These are phyloP conservation scores for Fomitopsis betulina DNA, from an alignment of 1,284 basidiomycete genomes.

Conservation along the genomic window DNA sequence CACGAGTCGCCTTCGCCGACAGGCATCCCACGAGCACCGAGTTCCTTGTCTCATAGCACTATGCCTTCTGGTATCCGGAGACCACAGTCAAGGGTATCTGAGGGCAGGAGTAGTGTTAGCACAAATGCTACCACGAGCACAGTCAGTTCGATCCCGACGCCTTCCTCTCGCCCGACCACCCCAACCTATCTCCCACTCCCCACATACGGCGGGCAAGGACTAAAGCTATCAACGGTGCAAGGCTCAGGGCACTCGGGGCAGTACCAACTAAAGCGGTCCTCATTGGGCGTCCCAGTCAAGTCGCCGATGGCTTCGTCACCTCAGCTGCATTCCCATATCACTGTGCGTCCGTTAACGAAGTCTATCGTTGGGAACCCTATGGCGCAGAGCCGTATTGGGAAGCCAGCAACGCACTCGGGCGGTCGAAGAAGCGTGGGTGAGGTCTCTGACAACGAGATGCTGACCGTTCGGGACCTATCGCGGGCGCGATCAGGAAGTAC, in stretches of 20 bases:
- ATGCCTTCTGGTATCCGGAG: slow-evolving; percentile 43
- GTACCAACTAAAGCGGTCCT: slow-evolving; percentile 52
- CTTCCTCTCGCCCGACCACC: slow-evolving; percentile 67
- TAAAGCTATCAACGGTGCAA: slow-evolving; percentile 58
- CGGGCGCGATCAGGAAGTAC: slow-evolving; percentile 22
- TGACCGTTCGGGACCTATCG: slow-evolving; percentile 13
- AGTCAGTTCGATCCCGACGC: slow-evolving; percentile 53
- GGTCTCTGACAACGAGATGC: slow-evolving; percentile 18
- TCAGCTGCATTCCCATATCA: slow-evolving; percentile 42
- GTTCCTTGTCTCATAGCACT: slow-evolving; percentile 35
- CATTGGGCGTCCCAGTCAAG: slow-evolving; percentile 40
- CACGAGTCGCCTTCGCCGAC: slow-evolving; percentile 29
- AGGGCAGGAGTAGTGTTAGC: slow-evolving; percentile 43
- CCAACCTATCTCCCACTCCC: slow-evolving; percentile 72
- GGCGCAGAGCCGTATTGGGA: slow-evolving; percentile 61
- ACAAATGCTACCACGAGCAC: slow-evolving; percentile 43
- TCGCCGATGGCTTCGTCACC: slow-evolving; percentile 20
- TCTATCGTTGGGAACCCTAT: slow-evolving; percentile 37
- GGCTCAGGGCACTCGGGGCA: slow-evolving; percentile 35
- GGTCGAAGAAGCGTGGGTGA: slow-evolving; percentile 47
- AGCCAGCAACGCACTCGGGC: slow-evolving; percentile 38
- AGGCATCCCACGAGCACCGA: slow-evolving; percentile 27
- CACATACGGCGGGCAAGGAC: slow-evolving; percentile 36
- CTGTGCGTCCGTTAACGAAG: slow-evolving; percentile 42
- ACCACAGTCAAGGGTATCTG: slow-evolving; percentile 67